Base-by-base conservation (phyloP, 768 basidiomycete species). In the Royoungia palumana region DNA sequence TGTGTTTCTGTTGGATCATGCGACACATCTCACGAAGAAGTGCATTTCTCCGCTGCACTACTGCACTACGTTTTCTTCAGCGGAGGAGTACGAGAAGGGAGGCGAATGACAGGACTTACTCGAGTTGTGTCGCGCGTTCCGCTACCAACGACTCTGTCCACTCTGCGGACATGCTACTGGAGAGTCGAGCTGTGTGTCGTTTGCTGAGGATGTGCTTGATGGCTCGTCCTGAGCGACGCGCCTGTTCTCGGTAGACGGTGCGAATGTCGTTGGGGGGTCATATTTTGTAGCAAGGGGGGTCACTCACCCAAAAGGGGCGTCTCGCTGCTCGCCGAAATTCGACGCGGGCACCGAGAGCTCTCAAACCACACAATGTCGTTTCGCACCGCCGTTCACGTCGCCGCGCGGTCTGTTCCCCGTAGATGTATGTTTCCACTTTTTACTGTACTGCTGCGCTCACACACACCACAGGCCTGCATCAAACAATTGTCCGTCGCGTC, bases 1-100 rank as follows among this genome's bases (percentile, higher is more conserved):
- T 70, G 44, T 77, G 71, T 58, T 79, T 77, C 47, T 73, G 73
- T 48, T 73, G 75, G 41, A 87, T 75, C 73, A 90, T 78, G 44
- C 70, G 67, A 68, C 79, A 85, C 80, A 90, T 82, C 64, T 89
- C 79, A 36, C 75, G 75, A 63, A 90, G 75, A 41, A 89, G 75
- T 45, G 72, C 81, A 82, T 86, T 84, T 65, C 87, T 74, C 56
- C 80, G 81, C 40, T 75, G 68, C 37, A 80, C 67, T 53, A 90
- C 82, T 55, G 72, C 74, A 63, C 87, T 90, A 53, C 17, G 51
- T 44, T 32, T 20, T 21, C 9, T 30, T 54, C 4, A 35, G 41
- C 17, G 8, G n/a, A 21, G 20, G 17, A 12, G 10, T 37, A 9
- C 12, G 34, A 41, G 43, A 50, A 20, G 42, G 12, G 22, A 25